Conservation (phyloP, 805 yeast genomes). For the Jamesozyma rosinii region DNA sequence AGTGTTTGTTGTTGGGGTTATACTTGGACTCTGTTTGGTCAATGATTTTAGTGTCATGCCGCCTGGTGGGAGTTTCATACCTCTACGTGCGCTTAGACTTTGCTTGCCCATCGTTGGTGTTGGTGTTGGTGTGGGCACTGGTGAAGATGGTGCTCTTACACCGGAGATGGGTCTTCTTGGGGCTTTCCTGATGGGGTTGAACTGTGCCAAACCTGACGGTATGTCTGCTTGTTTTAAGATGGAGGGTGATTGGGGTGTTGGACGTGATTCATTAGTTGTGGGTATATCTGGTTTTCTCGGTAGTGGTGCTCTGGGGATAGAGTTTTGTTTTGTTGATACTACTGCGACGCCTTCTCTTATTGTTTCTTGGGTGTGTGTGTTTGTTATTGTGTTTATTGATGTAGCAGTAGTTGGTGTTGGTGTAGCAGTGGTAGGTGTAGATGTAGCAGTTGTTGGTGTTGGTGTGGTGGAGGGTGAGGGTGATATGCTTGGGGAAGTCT, state of each 20-base stretch:
- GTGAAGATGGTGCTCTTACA: background rate
- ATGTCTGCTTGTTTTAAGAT: too few species aligned
- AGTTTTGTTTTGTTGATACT: too few species aligned
- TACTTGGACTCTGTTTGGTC: slow-evolving; percentile 10
- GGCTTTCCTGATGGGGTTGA: slow-evolving; percentile 24
- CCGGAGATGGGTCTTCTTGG: slow-evolving; percentile 19
- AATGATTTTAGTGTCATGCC: slow-evolving; percentile 28
- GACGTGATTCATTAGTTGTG: too few species aligned
- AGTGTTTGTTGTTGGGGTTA: slow-evolving; percentile 11
- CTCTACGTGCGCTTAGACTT: slow-evolving; percentile 79
- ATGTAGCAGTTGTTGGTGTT: background rate
- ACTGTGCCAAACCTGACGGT: slow-evolving; percentile 5
- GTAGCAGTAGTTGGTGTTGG: background rate
- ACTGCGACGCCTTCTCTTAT: too few species aligned
- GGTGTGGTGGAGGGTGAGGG: background rate
- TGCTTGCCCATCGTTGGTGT: slow-evolving; percentile 41
- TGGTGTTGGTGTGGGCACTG: background rate
- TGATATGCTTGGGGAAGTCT: too few species aligned
- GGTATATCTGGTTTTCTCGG: too few species aligned
- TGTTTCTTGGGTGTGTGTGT: too few species aligned
- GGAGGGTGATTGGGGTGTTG: too few species aligned
- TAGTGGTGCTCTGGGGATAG: too few species aligned
- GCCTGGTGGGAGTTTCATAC: slow-evolving; percentile 51
- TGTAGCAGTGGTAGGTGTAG: background rate
- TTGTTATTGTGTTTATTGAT: too few species aligned